Conservation (phyloP, 768 basidiomycete genomes). For the Hygrocybe punicea region DNA sequence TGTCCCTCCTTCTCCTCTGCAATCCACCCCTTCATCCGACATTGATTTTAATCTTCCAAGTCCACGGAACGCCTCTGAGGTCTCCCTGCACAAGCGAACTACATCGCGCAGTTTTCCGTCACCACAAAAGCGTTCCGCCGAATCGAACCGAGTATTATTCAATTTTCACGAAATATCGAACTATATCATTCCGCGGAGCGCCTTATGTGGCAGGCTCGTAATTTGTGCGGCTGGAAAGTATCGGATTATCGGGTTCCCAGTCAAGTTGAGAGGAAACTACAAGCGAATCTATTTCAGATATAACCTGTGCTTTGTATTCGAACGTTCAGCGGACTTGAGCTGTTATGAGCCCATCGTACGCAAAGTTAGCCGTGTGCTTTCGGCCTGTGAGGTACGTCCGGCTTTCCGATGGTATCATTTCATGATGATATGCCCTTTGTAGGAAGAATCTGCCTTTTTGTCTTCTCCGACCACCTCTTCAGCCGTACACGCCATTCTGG, state of each 20-base stretch:
- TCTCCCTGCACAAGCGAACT: constrained; percentile 46
- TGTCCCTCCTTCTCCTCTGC: constrained; percentile 30
- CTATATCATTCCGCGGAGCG: constrained; percentile 87
- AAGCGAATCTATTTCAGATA: constrained; percentile 86
- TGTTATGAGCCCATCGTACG: constrained; percentile 95
- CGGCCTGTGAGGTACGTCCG: constrained; percentile 76
- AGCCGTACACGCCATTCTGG: constrained; percentile 77
- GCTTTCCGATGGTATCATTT: background rate
- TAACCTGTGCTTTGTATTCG: constrained; percentile 96
- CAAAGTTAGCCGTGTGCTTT: constrained; percentile 88
- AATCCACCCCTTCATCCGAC: constrained; percentile 39
- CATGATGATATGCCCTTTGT: constrained; percentile 2
- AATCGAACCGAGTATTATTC: constrained; percentile 60
- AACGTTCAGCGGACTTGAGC: constrained; percentile 83
- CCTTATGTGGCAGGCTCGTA: constrained; percentile 84
- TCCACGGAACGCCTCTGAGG: constrained; percentile 48
- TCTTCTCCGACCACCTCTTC: constrained; percentile 67
- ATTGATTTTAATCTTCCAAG: constrained; percentile 19
- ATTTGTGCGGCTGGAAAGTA: constrained; percentile 78
- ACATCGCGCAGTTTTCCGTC: constrained; percentile 43
- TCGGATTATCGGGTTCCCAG: constrained; percentile 90
- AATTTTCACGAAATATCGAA: constrained; percentile 89
- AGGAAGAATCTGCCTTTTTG: constrained; percentile 89
- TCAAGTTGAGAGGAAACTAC: constrained; percentile 72
- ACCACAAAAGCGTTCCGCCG: constrained; percentile 48